Conservation (phyloP, 148 eudicot species). For the Chenopodium suecicum region DNA sequence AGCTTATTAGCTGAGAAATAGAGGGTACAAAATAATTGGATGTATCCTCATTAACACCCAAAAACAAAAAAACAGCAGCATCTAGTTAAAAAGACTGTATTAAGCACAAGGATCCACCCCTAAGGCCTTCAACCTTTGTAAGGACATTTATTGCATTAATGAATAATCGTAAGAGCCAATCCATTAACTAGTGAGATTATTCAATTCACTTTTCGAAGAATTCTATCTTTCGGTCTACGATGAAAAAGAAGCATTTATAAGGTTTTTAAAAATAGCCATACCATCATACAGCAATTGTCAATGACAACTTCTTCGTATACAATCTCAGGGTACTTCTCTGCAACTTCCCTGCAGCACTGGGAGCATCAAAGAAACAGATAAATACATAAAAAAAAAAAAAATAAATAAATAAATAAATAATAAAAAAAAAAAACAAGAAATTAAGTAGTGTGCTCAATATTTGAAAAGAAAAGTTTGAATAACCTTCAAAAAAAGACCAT, state of each 20-base stretch:
- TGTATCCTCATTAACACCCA: neutral
- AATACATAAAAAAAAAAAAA: neutral
- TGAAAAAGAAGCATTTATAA: neutral
- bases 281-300: constrained; percentile 99
- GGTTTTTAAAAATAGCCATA: constrained; percentile 25
- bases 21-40: neutral
- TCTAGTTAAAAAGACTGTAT: neutral
- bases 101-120: neutral
- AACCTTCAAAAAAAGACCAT: constrained; percentile 96
- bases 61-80: neutral
- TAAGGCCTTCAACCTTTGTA: neutral
- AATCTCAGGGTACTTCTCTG: constrained; percentile 95
- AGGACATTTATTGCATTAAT: neutral
- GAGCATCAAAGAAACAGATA: constrained; percentile 16
- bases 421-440: constrained; percentile 14
- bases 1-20: neutral
- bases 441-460: neutral
- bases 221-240: neutral
- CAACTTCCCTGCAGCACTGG: constrained; percentile 99
- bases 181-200: neutral
- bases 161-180: neutral
- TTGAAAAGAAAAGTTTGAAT: constrained; percentile 9
- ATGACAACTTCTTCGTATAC: constrained; percentile 94
- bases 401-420: no score
- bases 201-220: neutral